Evolutionary conservation across 345 rosid species (phyloP).

Genomic region (Gossypium anomalum): DNA sequence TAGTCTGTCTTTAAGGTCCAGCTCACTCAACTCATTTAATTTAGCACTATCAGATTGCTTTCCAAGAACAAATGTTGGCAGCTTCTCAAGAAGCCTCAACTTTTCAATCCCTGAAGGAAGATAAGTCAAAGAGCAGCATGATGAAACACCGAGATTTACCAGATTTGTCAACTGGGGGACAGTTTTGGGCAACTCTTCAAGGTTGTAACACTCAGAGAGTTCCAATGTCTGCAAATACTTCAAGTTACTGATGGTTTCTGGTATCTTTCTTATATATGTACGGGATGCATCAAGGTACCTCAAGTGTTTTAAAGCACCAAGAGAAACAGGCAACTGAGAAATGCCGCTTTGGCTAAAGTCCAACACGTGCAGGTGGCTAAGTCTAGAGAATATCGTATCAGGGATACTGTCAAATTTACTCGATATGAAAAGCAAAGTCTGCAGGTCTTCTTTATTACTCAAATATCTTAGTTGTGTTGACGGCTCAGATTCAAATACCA

Average conservation of each 20-base stretch:
- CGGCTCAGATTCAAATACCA: not conserved
- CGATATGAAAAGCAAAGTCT: conserved; percentile 9
- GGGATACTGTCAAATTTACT: conserved; percentile 1
- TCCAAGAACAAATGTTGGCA: conserved; percentile 20
- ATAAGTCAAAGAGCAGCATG: conserved; percentile 18
- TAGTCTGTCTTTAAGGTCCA: conserved; percentile 20
- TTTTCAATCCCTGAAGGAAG: conserved; percentile 15
- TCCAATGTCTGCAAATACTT: conserved; percentile 9
- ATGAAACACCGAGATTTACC: not conserved
- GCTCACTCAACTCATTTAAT: conserved; percentile 10
- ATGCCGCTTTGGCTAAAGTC: conserved; percentile 16
- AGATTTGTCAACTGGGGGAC: conserved; percentile 15
- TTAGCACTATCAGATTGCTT: conserved; percentile 3
- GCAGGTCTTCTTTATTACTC: conserved; percentile 3
- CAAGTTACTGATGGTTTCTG: conserved; percentile 13
- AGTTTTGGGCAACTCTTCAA: conserved; percentile 19
- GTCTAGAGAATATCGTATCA: not conserved
- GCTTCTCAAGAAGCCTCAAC: conserved; percentile 19
- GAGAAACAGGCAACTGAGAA: conserved; percentile 3
- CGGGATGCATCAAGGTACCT: conserved; percentile 15
- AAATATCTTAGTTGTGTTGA: not conserved
- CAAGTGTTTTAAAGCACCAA: conserved; percentile 20
- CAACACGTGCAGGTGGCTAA: conserved; percentile 6
- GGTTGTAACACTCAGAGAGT: conserved; percentile 19
- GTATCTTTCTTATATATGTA: conserved; percentile 14